Evolutionary conservation across 805 yeast species (phyloP).

Genomic region (Schwanniomyces occidentalis): DNA sequence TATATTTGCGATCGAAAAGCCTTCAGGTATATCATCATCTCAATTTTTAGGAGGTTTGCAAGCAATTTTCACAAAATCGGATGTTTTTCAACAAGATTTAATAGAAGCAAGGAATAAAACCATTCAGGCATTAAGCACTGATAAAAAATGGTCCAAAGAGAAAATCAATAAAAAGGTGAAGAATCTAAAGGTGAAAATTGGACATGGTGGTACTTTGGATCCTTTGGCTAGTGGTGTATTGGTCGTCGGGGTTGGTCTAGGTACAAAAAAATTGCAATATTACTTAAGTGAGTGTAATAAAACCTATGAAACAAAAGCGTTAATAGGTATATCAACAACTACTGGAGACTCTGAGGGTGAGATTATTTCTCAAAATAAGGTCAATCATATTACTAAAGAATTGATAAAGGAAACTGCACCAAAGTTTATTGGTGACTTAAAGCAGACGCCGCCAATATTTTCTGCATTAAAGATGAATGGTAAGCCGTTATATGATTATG

Average conservation of each 20-base stretch:
- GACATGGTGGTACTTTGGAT: conserved; percentile 98
- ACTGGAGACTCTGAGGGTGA: conserved; percentile 94
- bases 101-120: conserved; percentile 49
- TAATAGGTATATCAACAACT: conserved; percentile 87
- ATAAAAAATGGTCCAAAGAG: conserved; percentile 42
- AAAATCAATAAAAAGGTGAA: conserved; percentile 53
- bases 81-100: conserved; percentile 55
- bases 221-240: conserved; percentile 94
- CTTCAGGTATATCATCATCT: conserved; percentile 80
- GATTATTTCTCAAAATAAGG: conserved; percentile 57
- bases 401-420: conserved; percentile 49
- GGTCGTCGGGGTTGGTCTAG: conserved; percentile 88
- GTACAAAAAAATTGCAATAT: conserved; percentile 77
- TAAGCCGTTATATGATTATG: conserved; percentile 90
- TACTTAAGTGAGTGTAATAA: conserved; percentile 76
- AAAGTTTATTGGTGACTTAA: conserved; percentile 76
- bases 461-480: conserved; percentile 96
- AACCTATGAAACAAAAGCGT: conserved; percentile 78
- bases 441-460: conserved; percentile 93
- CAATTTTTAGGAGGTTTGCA: conserved; percentile 70
- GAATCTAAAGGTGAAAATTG: conserved; percentile 75
- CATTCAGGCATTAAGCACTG: conserved; percentile 36
- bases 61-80: conserved; percentile 56
- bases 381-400: conserved; percentile 57
- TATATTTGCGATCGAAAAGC: conserved; percentile 88